Base-by-base conservation (phyloP, 768 basidiomycete species). In the Leccinellum albellum region DNA sequence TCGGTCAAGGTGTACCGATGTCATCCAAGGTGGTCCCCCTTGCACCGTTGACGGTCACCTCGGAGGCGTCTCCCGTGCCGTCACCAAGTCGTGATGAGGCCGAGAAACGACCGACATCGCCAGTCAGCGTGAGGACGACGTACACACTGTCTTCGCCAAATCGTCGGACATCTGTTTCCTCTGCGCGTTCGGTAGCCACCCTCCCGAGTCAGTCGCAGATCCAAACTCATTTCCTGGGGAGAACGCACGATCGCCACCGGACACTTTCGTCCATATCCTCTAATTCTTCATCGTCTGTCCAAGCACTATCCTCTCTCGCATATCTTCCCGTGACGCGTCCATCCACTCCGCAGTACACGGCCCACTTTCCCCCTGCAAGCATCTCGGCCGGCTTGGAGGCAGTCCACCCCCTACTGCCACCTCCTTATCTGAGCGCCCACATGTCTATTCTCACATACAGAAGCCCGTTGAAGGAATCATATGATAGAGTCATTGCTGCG, bases 351-450 rank as follows among this genome's bases (percentile, higher is more conserved):
- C 82, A 82, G 55, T 69, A 83, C 51, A 77, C 83, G 6, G 74
- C 79, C 8, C 80, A 84, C 71, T 89, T 91, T 73, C 87, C 89
- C 9, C 79, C 82, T 1, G 70, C 74, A n/a, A 85, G 82, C 54
- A 77, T 82, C 17, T 76, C 79, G 49, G 73, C 74, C 23, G 76
- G 82, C 54, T 72, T 82, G 20, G 86, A 89, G 66, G 75, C 73
- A 24, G 81, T 87, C 9, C 89, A 91, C 66, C 81, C 87, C 0
- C 76, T 90, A 17, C 77, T 91, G 23, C 89, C 89, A 0, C 80
- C 82, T 3, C 88, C 88, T 42, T 90, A 89, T 66, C 69, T 88
- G 59, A 81, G 76, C 62, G 82, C 85, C 56, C 89, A 91, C 57
- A 75, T 90, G 69, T 87, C 87, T 20, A 80, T 88, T 48, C 74